phyloP scores from a whole-genome alignment of 1,284 basidiomycete species.

The Marasmius fiardii region DNA sequence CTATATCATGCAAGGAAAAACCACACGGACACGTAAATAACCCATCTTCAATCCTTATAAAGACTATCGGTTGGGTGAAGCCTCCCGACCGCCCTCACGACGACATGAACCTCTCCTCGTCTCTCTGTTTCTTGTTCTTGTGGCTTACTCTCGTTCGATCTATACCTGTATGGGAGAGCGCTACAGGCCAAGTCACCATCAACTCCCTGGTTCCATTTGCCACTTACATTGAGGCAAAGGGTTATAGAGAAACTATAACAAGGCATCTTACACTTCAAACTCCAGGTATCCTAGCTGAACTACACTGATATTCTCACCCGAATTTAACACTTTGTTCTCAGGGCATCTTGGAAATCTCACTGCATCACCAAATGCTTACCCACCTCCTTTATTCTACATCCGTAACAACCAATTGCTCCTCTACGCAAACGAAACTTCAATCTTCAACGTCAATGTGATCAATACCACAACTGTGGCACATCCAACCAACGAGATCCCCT shows the following conservation, averaged over 20 bases:
- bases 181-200: slow-evolving; percentile 36
- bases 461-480: slow-evolving; percentile 38
- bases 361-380: slow-evolving; percentile 25
- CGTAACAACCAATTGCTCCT: slow-evolving; percentile 48
- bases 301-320: slow-evolving; percentile 3
- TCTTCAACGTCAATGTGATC: slow-evolving; percentile 50
- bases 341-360: slow-evolving; percentile 35
- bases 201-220: slow-evolving; percentile 49
- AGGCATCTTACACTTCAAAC: slow-evolving; percentile 36
- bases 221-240: slow-evolving; percentile 43
- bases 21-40: neutral
- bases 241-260: slow-evolving; percentile 19
- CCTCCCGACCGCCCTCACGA: neutral
- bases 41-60: neutral
- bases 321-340: slow-evolving; percentile 12
- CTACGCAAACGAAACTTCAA: slow-evolving; percentile 51
- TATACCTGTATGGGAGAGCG: slow-evolving; percentile 46
- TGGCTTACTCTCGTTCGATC: slow-evolving; percentile 22
- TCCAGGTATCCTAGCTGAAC: slow-evolving; percentile 22
- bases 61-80: neutral
- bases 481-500: slow-evolving; percentile 34
- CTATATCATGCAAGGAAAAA: neutral
- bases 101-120: slow-evolving; percentile 17
- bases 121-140: slow-evolving; percentile 19
- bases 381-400: slow-evolving; percentile 52